Conservation (phyloP, 2,329 filamentous ascomycete genomes). For the Falciphora oryzae region DNA sequence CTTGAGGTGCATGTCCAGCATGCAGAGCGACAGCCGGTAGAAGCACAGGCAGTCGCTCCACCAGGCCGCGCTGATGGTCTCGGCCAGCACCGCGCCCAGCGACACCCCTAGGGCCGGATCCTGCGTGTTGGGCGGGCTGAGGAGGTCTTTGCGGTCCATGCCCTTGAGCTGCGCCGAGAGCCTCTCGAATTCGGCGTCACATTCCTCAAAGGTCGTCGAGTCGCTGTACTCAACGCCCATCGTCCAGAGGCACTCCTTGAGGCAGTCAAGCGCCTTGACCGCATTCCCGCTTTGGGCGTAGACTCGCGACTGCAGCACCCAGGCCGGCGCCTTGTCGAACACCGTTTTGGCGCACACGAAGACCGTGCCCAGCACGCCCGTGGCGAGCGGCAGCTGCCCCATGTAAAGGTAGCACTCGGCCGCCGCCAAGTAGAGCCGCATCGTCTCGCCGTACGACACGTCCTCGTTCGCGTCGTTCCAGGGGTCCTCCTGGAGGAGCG, state of each 20-base stretch:
- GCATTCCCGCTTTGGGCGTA: conserved; percentile 69
- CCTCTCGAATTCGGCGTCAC: conserved; percentile 67
- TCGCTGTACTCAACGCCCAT: conserved; percentile 63
- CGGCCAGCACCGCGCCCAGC: conserved; percentile 63
- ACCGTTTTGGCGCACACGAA: conserved; percentile 65
- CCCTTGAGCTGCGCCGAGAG: conserved; percentile 54
- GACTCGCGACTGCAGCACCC: conserved; percentile 76
- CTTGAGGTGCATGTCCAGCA: conserved; percentile 60
- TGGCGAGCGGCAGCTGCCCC: conserved; percentile 62
- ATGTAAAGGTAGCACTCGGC: conserved; percentile 81
- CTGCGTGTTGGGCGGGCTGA: conserved; percentile 35
- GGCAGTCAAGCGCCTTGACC: conserved; percentile 58
- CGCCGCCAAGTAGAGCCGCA: conserved; percentile 70
- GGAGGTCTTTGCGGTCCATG: conserved; percentile 43
- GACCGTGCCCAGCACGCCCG: conserved; percentile 61
- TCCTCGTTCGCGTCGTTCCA: conserved; percentile 69
- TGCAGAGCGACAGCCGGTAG: conserved; percentile 62
- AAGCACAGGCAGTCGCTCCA: conserved; percentile 70
- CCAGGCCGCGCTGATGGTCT: conserved; percentile 64
- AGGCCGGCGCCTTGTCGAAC: conserved; percentile 77
- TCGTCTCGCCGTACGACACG: conserved; percentile 78
- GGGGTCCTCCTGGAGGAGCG: conserved; percentile 70
- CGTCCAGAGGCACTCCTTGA: conserved; percentile 65
- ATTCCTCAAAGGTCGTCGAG: conserved; percentile 66
- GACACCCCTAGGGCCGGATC: conserved; percentile 50